Evolutionary conservation across 2,329 filamentous ascomycete species (phyloP), one percentile per base, ranked within the genome.

Genomic region (Fusarium stilboides): DNA sequence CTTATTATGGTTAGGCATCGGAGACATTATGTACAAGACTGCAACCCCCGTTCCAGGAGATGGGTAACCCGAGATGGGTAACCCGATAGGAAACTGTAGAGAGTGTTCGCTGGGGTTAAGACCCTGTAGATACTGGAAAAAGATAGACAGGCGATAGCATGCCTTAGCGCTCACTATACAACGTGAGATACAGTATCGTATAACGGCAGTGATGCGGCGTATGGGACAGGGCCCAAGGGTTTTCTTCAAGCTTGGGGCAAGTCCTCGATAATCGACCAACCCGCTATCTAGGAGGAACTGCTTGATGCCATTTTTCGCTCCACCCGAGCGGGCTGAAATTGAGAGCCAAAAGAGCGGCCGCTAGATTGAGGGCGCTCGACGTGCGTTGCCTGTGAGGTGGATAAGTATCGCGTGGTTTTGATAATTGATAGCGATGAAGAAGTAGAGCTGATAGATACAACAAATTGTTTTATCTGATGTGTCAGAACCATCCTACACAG

Each of bases 291-390:
- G 31, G 53, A 63, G 37, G 53, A 63, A 24, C 36, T 39, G 40
- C 22, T 57, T 42, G 50, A 53, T 68, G 37, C 28, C 26, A 44
- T 61, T 53, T 46, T 39, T 54, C 50, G 57, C 69, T 69, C 71
- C 71, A 74, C 71, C 57, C 22, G 31, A 61, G 56, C 56, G 62
- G 62, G 62, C 69, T 71, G 57, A 71, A 64, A 59, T 67, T 58
- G 52, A 71, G 56, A 73, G 61, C 43, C 37, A 62, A 55, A 59
- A 58, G 62, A 59, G 65, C 72, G 72, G 72, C 72, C 72, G 72
- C 71, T 72, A 54, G 54, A 71, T 74, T 75, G 71, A 74, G 72
- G 70, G 72, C 72, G 72, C 55, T 64, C 40, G 43, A 39, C 40
- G 51, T 55, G 57, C 40, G 43, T 55, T 49, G 22, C 36, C 17